Base-by-base conservation (phyloP, 441 rosid species). In the Adansonia grandidieri region DNA sequence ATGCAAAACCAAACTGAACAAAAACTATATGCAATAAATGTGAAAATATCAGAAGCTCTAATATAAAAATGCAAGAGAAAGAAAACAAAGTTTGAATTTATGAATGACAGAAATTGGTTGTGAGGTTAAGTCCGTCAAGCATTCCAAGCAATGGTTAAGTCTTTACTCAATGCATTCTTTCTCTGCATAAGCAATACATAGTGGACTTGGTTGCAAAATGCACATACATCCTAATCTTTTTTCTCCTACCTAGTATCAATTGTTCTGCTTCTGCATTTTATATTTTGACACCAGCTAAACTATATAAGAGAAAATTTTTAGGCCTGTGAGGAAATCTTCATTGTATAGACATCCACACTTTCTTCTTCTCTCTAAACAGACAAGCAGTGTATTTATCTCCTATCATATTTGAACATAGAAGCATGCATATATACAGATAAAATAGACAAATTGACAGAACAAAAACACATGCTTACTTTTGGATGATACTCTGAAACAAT, bases 401-500 rank as follows among this genome's bases (percentile, higher is more conserved):
- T 42, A 63, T 13, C 45, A 54, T 61, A 73, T 13, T 32, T 54
- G 51, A 44, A 32, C 19, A 45, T 20, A 76, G 10, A 19, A 51
- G 64, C 73, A 65, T 32, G 40, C 60, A 57, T 57, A 44, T 17
- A 37, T 11, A 40, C 19, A 10, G 28, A 68, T 37, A 45, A 10
- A 42, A 78, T 50, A 32, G 17, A 78, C 64, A 19, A 22, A 70
- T 50, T 19, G 42, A 71, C 24, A 28, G 45, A 51, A 51, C 45
- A 48, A 80, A 79, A 63, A 58, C 45, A 48, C 32, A 71, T 77
- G 79, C 89, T 91, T 85, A 96, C 99, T 78, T 91, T 94, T 45
- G 97, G 85, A 85, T 90, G 96, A 84, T 91, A 90, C 87, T 96
- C 99, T 32, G 84, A 82, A 73, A 92, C 97, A 84, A 96, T 91